Percentiles rank a stretch among this genome's conserved stretches.
These are phyloP conservation scores for Trichoderma asperelloides DNA, from an alignment of 495 filamentous ascomycete species.

Conservation along the genomic window DNA sequence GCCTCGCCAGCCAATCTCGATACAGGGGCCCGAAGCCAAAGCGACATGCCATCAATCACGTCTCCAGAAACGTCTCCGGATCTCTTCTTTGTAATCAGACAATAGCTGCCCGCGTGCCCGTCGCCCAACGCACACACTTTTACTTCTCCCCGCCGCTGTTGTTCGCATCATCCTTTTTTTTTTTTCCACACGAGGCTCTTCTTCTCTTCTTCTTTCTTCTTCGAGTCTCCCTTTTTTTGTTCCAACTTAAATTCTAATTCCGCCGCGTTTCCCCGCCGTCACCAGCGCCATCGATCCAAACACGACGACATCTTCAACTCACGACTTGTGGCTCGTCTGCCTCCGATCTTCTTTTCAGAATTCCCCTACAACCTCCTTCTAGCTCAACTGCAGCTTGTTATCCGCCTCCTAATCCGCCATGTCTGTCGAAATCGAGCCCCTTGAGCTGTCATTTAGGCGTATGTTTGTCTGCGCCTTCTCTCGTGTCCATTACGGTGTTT, in stretches of 20 bases:
- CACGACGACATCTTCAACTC: not conserved
- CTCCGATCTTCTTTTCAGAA: not conserved
- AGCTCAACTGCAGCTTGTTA: not conserved
- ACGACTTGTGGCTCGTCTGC: not conserved
- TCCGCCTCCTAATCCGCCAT: conserved; percentile 40
- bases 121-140: too few species aligned
- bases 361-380: not conserved
- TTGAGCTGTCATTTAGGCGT: conserved; percentile 91
- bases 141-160: not conserved
- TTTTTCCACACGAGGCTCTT: not conserved
- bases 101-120: not conserved
- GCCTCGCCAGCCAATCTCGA: conserved; percentile 8
- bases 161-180: not conserved
- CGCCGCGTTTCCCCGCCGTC: conserved; percentile 2
- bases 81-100: conserved; percentile 7
- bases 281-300: not conserved
- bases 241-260: not conserved
- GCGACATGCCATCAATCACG: conserved; percentile 7
- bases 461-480: conserved; percentile 26
- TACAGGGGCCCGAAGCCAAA: not conserved
- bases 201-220: not conserved
- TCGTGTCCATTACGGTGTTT: conserved; percentile 2
- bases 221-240: not conserved
- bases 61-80: not conserved
- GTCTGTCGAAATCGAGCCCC: conserved; percentile 88